phyloP scores from a whole-genome alignment of 768 basidiomycete species.

The Podaxis sp. region DNA sequence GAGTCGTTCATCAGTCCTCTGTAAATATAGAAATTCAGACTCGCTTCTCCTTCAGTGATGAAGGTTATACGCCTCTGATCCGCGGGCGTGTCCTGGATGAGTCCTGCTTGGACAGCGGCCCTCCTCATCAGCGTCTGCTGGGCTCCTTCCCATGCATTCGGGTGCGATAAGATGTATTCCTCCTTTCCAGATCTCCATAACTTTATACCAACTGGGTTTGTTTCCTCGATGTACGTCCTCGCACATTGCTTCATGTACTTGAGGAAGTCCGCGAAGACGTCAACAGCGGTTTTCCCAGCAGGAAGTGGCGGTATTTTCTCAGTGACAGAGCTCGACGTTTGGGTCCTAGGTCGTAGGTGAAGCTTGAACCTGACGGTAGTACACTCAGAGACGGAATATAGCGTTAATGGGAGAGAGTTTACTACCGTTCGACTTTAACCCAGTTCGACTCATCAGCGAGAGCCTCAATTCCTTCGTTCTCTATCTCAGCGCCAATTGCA shows the following conservation, averaged over 20 bases:
- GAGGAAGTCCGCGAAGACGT: constrained; percentile 43
- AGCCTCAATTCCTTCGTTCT: constrained; percentile 34
- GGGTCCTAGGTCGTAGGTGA: constrained; percentile 17
- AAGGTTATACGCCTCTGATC: too few relatives aligned
- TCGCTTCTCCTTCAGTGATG: constrained; percentile 57
- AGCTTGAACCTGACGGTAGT: constrained; percentile 29
- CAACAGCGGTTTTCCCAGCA: constrained; percentile 28
- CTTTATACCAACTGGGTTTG: too few relatives aligned
- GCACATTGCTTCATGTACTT: constrained; percentile 38
- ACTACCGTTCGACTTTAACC: constrained; percentile 46
- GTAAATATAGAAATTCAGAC: constrained; percentile 44
- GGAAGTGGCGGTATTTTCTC: constrained; percentile 29
- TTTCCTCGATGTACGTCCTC: constrained; percentile 36
- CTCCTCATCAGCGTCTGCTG: constrained; percentile 50
- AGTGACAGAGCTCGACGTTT: neutral
- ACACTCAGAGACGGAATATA: constrained; percentile 11
- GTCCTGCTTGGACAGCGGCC: constrained; percentile 45
- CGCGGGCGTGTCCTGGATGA: constrained; percentile 40
- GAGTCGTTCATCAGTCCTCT: constrained; percentile 16
- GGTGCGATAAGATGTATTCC: constrained; percentile 50
- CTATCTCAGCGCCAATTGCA: constrained; percentile 45
- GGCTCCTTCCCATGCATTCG: constrained; percentile 52
- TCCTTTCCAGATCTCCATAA: too few relatives aligned
- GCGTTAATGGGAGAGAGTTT: constrained; percentile 19
- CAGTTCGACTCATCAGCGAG: constrained; percentile 43